A percentile compares a stretch with the other conserved stretches of the same genome.
These are phyloP conservation scores for Microsporum audouinii DNA, from an alignment of 2,329 filamentous ascomycete genomes.

Conservation along the genomic window DNA sequence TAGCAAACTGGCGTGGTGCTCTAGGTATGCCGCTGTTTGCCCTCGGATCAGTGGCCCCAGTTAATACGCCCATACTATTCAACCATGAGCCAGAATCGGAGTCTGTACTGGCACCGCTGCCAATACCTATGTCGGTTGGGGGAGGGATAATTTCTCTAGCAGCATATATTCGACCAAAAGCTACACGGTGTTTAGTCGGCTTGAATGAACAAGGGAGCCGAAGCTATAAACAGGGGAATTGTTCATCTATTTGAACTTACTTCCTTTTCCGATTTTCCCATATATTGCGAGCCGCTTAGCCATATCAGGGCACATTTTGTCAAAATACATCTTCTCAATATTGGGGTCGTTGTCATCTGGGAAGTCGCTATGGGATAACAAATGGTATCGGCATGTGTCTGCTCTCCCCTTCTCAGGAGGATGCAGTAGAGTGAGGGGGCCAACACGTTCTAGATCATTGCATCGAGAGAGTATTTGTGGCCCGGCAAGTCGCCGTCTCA, in stretches of 20 bases:
- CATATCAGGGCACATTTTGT: constrained; percentile 4
- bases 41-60: background rate
- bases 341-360: background rate
- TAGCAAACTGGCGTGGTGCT: constrained; percentile 7
- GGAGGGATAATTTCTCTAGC: background rate
- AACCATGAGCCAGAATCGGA: background rate
- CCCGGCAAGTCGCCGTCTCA: background rate
- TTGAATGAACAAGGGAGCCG: background rate
- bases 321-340: background rate
- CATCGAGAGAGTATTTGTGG: background rate
- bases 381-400: background rate
- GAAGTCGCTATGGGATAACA: background rate
- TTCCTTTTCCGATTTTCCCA: constrained; percentile 9
- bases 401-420: background rate
- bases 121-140: background rate
- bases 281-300: constrained; percentile 8
- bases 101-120: background rate
- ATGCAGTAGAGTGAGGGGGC: background rate
- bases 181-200: background rate
- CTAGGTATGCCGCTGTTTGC: background rate
- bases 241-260: constrained; percentile 1
- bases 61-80: background rate
- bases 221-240: background rate
- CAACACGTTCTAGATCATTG: background rate
- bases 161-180: background rate